Conservation (phyloP, 192 early-diverging fungal species). For the Irineochytrium annulatum region DNA sequence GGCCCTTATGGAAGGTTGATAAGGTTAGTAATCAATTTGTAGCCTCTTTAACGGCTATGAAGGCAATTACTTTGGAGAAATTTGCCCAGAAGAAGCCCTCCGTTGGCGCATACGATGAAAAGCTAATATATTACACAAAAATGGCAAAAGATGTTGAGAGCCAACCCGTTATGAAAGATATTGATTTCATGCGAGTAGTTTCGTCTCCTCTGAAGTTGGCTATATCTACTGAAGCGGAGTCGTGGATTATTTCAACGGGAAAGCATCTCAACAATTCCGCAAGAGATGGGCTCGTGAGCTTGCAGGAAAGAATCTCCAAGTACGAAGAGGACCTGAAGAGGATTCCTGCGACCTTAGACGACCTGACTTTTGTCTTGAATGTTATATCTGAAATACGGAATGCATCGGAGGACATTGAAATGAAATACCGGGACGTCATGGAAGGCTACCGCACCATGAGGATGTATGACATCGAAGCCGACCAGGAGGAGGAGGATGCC, state of each 20-base stretch:
- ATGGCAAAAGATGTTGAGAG: constrained; percentile 54
- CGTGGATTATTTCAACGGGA: constrained; percentile 57
- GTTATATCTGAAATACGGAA: constrained; percentile 50
- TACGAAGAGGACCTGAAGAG: constrained; percentile 49
- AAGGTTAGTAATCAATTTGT: constrained; percentile 38
- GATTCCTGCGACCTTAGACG: constrained; percentile 48
- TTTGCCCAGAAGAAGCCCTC: constrained; percentile 63
- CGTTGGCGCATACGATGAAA: constrained; percentile 52
- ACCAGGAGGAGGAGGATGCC: constrained; percentile 33
- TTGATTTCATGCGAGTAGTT: constrained; percentile 55
- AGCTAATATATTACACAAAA: constrained; percentile 57
- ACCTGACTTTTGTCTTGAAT: constrained; percentile 60
- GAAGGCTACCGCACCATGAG: constrained; percentile 55
- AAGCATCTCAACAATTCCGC: constrained; percentile 52
- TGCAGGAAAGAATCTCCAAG: constrained; percentile 33
- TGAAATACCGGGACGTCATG: constrained; percentile 47
- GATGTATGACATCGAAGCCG: constrained; percentile 48
- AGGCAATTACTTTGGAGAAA: constrained; percentile 60
- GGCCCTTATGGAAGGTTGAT: constrained; percentile 62
- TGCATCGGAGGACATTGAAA: constrained; percentile 55
- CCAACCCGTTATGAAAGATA: constrained; percentile 42
- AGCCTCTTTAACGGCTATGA: neutral
- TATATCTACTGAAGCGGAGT: constrained; percentile 49
- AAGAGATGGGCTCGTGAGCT: constrained; percentile 31
- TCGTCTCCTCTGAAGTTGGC: constrained; percentile 46